phyloP scores from a whole-genome alignment of 352 stramenopile genomes.

The Pythium aphanidermatum region DNA sequence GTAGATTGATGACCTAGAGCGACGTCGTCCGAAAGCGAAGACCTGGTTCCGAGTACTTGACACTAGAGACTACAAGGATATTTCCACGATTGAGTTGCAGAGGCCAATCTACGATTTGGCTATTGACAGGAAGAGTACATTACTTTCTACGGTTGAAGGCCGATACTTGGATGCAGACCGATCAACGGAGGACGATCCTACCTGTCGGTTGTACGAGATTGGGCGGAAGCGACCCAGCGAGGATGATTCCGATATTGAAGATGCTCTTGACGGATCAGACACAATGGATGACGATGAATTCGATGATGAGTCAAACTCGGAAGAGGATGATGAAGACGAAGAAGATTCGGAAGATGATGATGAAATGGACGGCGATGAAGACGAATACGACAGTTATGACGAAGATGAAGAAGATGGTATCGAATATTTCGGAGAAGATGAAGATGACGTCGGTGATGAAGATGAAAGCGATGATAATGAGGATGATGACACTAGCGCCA shows the following conservation, averaged over 20 bases:
- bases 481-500: slow-evolving; percentile 29
- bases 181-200: slow-evolving; percentile 62
- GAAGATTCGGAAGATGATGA: slow-evolving; percentile 41
- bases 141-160: slow-evolving; percentile 70
- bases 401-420: slow-evolving; percentile 24
- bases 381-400: slow-evolving; percentile 25
- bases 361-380: slow-evolving; percentile 37
- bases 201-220: slow-evolving; percentile 85
- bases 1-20: slow-evolving; percentile 52
- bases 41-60: slow-evolving; percentile 84
- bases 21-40: slow-evolving; percentile 59
- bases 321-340: slow-evolving; percentile 31
- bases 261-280: slow-evolving; percentile 60
- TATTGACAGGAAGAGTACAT: slow-evolving; percentile 55
- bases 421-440: slow-evolving; percentile 18
- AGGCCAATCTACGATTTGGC: slow-evolving; percentile 68
- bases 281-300: slow-evolving; percentile 75
- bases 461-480: slow-evolving; percentile 29
- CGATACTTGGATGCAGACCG: slow-evolving; percentile 56
- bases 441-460: slow-evolving; percentile 30
- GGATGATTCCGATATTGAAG: slow-evolving; percentile 85
- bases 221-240: slow-evolving; percentile 78
- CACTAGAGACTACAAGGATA: slow-evolving; percentile 77
- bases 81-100: slow-evolving; percentile 76
- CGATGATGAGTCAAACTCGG: slow-evolving; percentile 52